Percentiles rank a stretch among this genome's conserved stretches.
Evolutionary conservation across 2,329 filamentous ascomycete species (phyloP).

Genomic region (Cadophora sp.): DNA sequence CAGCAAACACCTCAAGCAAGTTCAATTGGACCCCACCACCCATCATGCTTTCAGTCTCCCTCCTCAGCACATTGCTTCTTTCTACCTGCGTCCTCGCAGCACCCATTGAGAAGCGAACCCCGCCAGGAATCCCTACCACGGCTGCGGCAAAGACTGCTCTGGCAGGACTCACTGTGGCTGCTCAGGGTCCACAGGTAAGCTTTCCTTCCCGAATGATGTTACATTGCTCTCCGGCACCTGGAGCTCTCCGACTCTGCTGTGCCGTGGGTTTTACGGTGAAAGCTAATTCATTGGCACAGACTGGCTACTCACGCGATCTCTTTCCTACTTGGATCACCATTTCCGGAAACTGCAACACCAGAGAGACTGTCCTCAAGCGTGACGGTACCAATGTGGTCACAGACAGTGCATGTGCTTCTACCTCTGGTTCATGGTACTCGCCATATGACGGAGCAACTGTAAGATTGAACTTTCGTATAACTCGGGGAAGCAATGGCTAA

Average conservation of each 20-base stretch:
- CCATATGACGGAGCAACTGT: constrained; percentile 73
- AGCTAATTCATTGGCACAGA: constrained; percentile 42
- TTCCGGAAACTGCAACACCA: constrained; percentile 72
- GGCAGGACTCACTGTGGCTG: constrained; percentile 61
- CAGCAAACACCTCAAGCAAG: background rate
- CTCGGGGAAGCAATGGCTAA: background rate
- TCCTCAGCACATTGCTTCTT: constrained; percentile 27
- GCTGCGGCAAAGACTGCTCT: constrained; percentile 64
- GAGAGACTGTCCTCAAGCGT: constrained; percentile 75
- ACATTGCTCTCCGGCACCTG: background rate
- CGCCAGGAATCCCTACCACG: constrained; percentile 68
- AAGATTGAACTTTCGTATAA: too few species aligned
- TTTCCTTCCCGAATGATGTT: constrained; percentile 4
- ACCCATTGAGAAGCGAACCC: constrained; percentile 44
- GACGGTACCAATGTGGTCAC: constrained; percentile 71
- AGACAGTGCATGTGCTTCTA: constrained; percentile 65
- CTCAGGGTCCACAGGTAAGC: constrained; percentile 51
- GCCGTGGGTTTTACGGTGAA: background rate
- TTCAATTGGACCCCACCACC: background rate
- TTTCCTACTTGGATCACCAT: constrained; percentile 54
- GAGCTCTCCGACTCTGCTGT: background rate
- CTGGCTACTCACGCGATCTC: constrained; percentile 62
- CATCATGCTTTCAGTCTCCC: constrained; percentile 27
- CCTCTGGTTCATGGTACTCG: constrained; percentile 71
- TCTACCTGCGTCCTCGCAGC: constrained; percentile 30